These are phyloP conservation scores for Exserohilum rostratum DNA, from an alignment of 2,329 filamentous ascomycete genomes.

Conservation along the genomic window DNA sequence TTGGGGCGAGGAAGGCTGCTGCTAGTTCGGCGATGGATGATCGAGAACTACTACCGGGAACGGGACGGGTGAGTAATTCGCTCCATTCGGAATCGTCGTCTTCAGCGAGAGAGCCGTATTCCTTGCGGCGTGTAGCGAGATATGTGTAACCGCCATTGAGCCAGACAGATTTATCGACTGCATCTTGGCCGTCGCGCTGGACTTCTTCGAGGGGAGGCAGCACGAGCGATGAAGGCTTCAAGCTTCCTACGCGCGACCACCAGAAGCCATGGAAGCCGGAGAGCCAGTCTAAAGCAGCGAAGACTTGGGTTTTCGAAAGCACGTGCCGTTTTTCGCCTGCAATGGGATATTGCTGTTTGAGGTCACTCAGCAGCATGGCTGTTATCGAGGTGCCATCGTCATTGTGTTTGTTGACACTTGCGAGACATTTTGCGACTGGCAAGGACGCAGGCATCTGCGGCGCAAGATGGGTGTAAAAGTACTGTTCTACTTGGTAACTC, in stretches of 20 bases:
- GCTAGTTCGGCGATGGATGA: slow-evolving; percentile 61
- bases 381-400: slow-evolving; percentile 48
- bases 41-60: slow-evolving; percentile 9
- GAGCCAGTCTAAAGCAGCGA: slow-evolving; percentile 66
- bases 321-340: slow-evolving; percentile 61
- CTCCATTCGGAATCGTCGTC: slow-evolving; percentile 64
- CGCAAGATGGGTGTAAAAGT: slow-evolving; percentile 66
- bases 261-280: slow-evolving; percentile 65
- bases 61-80: slow-evolving; percentile 53
- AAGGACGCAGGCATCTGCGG: slow-evolving; percentile 54
- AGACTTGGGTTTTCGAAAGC: slow-evolving; percentile 57
- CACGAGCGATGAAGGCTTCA: slow-evolving; percentile 50
- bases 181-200: slow-evolving; percentile 34
- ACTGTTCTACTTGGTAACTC: slow-evolving; percentile 71
- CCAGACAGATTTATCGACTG: slow-evolving; percentile 54
- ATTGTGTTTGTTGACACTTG: slow-evolving; percentile 51
- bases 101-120: slow-evolving; percentile 58
- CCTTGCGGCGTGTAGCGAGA: slow-evolving; percentile 65
- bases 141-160: slow-evolving; percentile 73
- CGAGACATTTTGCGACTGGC: slow-evolving; percentile 59
- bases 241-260: slow-evolving; percentile 46
- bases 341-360: slow-evolving; percentile 61
- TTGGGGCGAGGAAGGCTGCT: slow-evolving; percentile 58
- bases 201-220: slow-evolving; percentile 64
- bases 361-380: slow-evolving; percentile 65